A percentile compares a stretch with the other conserved stretches of the same genome.
Conservation (phyloP, 2,329 filamentous ascomycete genomes). For the Alternaria sp. region DNA sequence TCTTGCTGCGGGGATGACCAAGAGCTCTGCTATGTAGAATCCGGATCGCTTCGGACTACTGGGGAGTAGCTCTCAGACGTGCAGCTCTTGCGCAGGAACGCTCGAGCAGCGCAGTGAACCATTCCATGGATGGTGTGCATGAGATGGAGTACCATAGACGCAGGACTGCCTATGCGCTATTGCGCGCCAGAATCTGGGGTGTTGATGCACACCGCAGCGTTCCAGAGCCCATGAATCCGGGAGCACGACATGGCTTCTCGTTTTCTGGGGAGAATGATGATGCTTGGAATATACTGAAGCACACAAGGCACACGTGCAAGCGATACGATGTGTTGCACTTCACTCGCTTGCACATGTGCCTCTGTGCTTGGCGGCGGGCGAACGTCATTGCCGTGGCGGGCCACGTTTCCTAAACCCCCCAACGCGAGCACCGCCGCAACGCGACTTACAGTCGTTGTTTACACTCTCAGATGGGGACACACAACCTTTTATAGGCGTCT, state of each 20-base stretch:
- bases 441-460: slow-evolving; percentile 16
- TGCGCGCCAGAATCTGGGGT: neutral
- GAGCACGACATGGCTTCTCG: neutral
- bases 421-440: slow-evolving; percentile 23
- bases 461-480: slow-evolving; percentile 24
- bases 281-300: neutral
- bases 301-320: neutral
- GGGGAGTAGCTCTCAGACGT: neutral
- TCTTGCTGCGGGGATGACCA: slow-evolving; percentile 19
- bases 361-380: slow-evolving; percentile 1
- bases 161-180: neutral
- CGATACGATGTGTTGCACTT: neutral
- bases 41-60: slow-evolving; percentile 3
- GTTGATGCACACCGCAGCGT: neutral
- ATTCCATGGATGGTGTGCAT: slow-evolving; percentile 1
- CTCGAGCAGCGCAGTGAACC: slow-evolving; percentile 1
- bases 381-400: slow-evolving; percentile 10
- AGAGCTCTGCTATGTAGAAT: slow-evolving; percentile 11
- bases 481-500: slow-evolving; percentile 13
- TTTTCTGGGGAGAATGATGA: neutral
- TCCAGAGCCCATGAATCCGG: too few species aligned
- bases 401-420: slow-evolving; percentile 19
- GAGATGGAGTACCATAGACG: neutral
- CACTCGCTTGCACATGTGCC: too few species aligned
- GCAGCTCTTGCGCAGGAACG: slow-evolving; percentile 12